Base-by-base conservation (phyloP, 352 stramenopile genomes). In the Chrysophaeum taylorii region DNA sequence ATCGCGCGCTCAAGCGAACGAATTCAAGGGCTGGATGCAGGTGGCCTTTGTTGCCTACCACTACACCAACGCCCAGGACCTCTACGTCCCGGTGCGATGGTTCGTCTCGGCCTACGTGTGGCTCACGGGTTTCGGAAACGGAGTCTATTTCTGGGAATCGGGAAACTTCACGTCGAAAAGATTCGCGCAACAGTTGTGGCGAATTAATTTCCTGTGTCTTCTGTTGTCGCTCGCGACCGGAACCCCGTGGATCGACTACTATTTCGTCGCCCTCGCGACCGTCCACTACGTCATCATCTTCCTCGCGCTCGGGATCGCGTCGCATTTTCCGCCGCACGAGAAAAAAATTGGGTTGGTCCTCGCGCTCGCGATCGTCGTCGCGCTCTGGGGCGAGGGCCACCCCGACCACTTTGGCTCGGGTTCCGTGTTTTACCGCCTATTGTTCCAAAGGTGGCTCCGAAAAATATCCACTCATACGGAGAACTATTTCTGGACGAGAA, bases 121-220 rank as follows among this genome's bases (percentile, higher is more conserved):
- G 78, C 67, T 72, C 72, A 82, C 77, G 43, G 81, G 81, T 29
- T 86, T 84, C 62, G 81, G 81, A 53, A 85, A 86, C 70, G 84
- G 82, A 62, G 72, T 83, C 36, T 86, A 84, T 69, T 86, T 85
- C 74, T 80, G 84, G 66, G 83, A 79, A 63, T 83, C 80, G 64
- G 73, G 63, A 31, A 79, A 86, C 63, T 86, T 81, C 70, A 77
- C 71, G 27, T 27, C 82, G 0, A 79, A 84, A 54, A 74, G 81
- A 45, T 77, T 82, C 33, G 70, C 84, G 0, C 80, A 75, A n/a
- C 83, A 84, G 79, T 74, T 80, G 31, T 61, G 84, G 25, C 76
- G 81, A 43, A 85, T 86, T 70, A 86, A 86, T 60, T 86, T 85
- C 68, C 83, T 86, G 68, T 79, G 78, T 21, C 60, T 86, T 15